A percentile compares a stretch with the other conserved stretches of the same genome.
Conservation (phyloP, 176 grass and related monocot species). For the Secale cereale region DNA sequence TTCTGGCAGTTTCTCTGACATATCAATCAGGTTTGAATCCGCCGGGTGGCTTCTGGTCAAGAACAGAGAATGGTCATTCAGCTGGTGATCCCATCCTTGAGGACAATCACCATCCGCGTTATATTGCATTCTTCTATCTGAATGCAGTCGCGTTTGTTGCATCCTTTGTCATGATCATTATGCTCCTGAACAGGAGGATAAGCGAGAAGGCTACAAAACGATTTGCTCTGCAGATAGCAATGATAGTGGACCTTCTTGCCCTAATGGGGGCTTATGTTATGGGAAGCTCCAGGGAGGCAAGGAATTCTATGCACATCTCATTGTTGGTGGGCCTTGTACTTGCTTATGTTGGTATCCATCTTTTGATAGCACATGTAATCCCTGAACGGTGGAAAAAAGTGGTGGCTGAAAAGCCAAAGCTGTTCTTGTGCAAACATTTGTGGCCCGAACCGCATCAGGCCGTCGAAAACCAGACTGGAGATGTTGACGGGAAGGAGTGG, state of each 20-base stretch:
- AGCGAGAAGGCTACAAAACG: slow-evolving; percentile 20
- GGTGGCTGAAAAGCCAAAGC: background rate
- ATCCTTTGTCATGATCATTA: slow-evolving; percentile 20
- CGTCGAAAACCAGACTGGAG: background rate
- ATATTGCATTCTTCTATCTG: slow-evolving; percentile 25
- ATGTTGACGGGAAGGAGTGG: slow-evolving; percentile 1
- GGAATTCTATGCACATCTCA: slow-evolving; percentile 12
- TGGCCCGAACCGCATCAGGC: background rate
- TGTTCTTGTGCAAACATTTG: background rate
- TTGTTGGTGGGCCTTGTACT: background rate
- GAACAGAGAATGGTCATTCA: background rate
- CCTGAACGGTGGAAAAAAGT: background rate
- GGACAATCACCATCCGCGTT: background rate
- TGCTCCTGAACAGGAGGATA: slow-evolving; percentile 20
- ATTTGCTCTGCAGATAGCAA: background rate
- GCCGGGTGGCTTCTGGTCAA: slow-evolving; percentile 25
- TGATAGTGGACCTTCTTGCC: slow-evolving; percentile 11
- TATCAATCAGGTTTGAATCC: slow-evolving; percentile 26
- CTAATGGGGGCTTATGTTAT: slow-evolving; percentile 14
- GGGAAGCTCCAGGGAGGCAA: slow-evolving; percentile 22
- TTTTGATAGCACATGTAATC: background rate
- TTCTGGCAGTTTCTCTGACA: background rate
- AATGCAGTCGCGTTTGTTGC: slow-evolving; percentile 15
- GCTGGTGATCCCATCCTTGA: slow-evolving; percentile 28
- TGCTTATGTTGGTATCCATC: background rate